A percentile compares a stretch with the other conserved stretches of the same genome.
These are phyloP conservation scores for Kitagawia praeruptora DNA, from an alignment of 129 eudicot genomes.

Conservation along the genomic window DNA sequence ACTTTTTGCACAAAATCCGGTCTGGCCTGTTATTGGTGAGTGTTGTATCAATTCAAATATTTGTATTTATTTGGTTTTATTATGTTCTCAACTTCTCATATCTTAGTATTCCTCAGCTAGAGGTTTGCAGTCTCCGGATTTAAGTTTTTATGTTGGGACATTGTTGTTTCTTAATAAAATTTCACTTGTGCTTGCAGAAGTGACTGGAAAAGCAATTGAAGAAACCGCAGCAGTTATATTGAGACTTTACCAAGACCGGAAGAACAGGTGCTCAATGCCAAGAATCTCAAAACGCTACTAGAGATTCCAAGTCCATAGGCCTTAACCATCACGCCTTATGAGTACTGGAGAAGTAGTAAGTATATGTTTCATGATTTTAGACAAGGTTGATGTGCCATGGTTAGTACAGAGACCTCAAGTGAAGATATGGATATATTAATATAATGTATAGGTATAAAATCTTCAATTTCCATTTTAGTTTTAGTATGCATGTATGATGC, in stretches of 20 bases:
- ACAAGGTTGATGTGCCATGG: neutral
- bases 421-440: neutral
- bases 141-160: neutral
- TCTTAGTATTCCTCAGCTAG: neutral
- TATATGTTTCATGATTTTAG: neutral
- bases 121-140: neutral
- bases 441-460: neutral
- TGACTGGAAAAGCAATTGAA: constrained; percentile 88
- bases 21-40: constrained; percentile 90
- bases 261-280: constrained; percentile 82
- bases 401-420: neutral
- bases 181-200: constrained; percentile 49
- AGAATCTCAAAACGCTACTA: constrained; percentile 90
- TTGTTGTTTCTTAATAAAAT: neutral
- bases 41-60: neutral
- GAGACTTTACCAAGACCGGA: constrained; percentile 83
- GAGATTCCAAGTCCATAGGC: constrained; percentile 8
- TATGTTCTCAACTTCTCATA: neutral
- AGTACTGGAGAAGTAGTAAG: neutral
- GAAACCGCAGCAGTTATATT: constrained; percentile 86
- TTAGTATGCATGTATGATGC: neutral
- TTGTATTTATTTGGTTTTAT: neutral
- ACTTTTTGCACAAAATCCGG: constrained; percentile 74
- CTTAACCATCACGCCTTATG: neutral
- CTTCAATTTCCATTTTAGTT: neutral